Evolutionary conservation across 2,329 filamentous ascomycete genomes (phyloP), one percentile per base, ranked within the genome.

Genomic region (Rhynchosporium agropyri): DNA sequence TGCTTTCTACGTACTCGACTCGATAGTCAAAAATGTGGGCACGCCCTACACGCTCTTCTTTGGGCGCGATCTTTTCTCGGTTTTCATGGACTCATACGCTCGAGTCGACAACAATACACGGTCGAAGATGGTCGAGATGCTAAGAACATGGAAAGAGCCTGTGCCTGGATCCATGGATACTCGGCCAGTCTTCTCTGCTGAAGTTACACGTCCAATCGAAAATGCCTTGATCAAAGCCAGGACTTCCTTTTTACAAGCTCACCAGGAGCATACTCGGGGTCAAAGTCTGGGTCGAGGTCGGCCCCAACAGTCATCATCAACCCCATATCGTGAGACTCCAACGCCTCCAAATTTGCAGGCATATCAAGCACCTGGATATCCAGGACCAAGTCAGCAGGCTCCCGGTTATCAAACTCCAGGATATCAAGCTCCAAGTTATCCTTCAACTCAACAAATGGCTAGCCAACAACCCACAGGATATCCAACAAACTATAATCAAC

Each of bases 21-120:
- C 94, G 15, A 94, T 99, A 65, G 93, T 96, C 74, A 99, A 99
- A 78, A 98, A 99, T 80, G 92, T 99, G 66, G 95, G 95, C 65
- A 97, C 94, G 0, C 95, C 95, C 7, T 99, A 99, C 77, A 98
- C 94, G 0, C 83, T 98, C 12, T 98, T 97, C 76, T 90, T 99
- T 68, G 92, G 93, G 58, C 89, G 91, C 46, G 94, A 94, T 73
- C 85, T 99, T 45, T 98, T 94, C 77, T 86, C 89, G 70, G 98
- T 92, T 4, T 99, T 97, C 75, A 97, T 98, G 92, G 91, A 96
- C 72, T 91, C 95, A 43, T 99, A 98, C 75, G 90, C 90, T 3
- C 85, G 96, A 64, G 93, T 98, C 66, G 92, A 97, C 72, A 84
- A 85, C 67, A 83, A 84, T 64, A 92, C 93, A 28, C 87, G 95